Evolutionary conservation across 495 filamentous ascomycete genomes (phyloP).

Genomic region (Aspergillus egyptiacus): DNA sequence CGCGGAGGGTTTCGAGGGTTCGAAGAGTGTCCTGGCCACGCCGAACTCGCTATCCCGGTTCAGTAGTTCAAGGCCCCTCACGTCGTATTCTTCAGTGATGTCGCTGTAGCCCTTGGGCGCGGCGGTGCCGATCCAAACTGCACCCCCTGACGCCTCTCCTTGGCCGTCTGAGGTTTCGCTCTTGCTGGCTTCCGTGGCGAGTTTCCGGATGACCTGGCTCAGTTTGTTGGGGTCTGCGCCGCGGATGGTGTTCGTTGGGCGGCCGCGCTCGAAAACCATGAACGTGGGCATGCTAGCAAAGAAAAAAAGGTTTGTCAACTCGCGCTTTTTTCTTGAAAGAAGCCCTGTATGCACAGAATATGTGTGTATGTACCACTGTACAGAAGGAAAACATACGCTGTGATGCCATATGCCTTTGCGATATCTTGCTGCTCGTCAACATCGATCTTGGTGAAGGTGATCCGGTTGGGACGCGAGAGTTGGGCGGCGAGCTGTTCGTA

Average conservation of each 20-base stretch:
- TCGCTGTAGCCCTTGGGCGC: slow-evolving; percentile 77
- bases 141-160: slow-evolving; percentile 30
- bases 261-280: slow-evolving; percentile 76
- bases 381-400: slow-evolving; percentile 47
- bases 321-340: neutral
- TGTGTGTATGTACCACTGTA: neutral
- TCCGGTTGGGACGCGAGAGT: slow-evolving; percentile 63
- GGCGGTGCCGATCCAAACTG: slow-evolving; percentile 67
- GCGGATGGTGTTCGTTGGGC: slow-evolving; percentile 58
- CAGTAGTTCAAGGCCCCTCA: slow-evolving; percentile 75
- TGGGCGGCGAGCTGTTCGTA: slow-evolving; percentile 72
- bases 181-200: slow-evolving; percentile 62
- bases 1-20: slow-evolving; percentile 57
- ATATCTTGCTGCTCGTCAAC: slow-evolving; percentile 70
- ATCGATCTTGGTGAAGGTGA: slow-evolving; percentile 85
- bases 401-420: slow-evolving; percentile 62
- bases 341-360: neutral
- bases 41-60: slow-evolving; percentile 73
- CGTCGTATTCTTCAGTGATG: slow-evolving; percentile 73
- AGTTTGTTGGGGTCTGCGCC: slow-evolving; percentile 69
- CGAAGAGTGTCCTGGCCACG: slow-evolving; percentile 65
- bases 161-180: slow-evolving; percentile 42
- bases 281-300: slow-evolving; percentile 67
- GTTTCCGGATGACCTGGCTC: slow-evolving; percentile 61
- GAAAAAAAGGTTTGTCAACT: neutral